A percentile compares a stretch with the other conserved stretches of the same genome.
Evolutionary conservation across 768 basidiomycete species (phyloP).

Genomic region (Kwoniella europaea): DNA sequence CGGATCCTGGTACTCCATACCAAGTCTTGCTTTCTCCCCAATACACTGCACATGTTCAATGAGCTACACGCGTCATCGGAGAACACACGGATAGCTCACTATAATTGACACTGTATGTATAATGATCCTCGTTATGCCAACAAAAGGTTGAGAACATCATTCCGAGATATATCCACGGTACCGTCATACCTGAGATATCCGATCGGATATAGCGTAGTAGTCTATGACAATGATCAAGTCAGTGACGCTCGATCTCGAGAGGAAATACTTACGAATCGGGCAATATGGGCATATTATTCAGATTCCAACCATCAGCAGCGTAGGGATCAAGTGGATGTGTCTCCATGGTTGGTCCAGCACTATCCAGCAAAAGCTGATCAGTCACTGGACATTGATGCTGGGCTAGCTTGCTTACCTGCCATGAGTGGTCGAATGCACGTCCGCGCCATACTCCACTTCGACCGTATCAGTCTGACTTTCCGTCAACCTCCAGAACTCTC

Average conservation of each 20-base stretch:
- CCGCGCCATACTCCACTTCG: slow-evolving; percentile 99
- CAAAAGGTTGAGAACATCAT: slow-evolving; percentile 99
- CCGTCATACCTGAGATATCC: slow-evolving; percentile 99
- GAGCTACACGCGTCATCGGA: not conserved
- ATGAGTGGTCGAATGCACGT: slow-evolving; percentile 95
- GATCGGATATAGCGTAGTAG: slow-evolving; percentile 96
- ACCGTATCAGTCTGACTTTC: slow-evolving; percentile 87
- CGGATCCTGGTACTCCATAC: slow-evolving; percentile 96
- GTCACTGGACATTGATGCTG: not conserved
- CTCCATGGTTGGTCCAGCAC: slow-evolving; percentile 94
- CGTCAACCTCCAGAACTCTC: slow-evolving; percentile 95
- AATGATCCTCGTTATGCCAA: slow-evolving; percentile 99
- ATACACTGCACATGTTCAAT: slow-evolving; percentile 69
- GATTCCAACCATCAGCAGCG: slow-evolving; percentile 91
- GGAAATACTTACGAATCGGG: slow-evolving; percentile 67
- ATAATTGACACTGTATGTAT: slow-evolving; percentile 94
- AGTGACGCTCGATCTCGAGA: not conserved
- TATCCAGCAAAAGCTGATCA: slow-evolving; percentile 54
- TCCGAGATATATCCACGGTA: slow-evolving; percentile 98
- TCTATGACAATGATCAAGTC: slow-evolving; percentile 11
- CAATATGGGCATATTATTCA: slow-evolving; percentile 95
- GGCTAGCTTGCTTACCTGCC: slow-evolving; percentile 71
- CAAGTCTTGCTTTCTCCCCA: slow-evolving; percentile 99
- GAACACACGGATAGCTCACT: slow-evolving; percentile 63
- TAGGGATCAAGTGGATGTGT: slow-evolving; percentile 86